Evolutionary conservation across 495 filamentous ascomycete genomes (phyloP).

Genomic region (Aspergillus biplanus): DNA sequence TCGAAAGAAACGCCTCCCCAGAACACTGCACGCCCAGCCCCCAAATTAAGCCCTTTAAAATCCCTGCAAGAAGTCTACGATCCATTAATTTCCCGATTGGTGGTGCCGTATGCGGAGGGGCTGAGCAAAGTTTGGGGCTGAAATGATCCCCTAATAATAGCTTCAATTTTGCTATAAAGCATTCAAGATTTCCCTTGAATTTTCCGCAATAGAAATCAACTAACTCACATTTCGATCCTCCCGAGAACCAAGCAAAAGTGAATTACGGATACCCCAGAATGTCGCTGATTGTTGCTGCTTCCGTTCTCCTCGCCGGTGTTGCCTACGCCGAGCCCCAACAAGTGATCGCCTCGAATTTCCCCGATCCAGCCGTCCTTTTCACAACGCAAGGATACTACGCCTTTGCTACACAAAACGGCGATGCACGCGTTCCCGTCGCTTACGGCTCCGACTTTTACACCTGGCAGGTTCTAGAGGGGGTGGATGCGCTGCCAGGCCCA

Average conservation of each 20-base stretch:
- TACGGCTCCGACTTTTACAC: background rate
- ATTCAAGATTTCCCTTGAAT: background rate
- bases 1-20: too few relatives aligned
- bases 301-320: background rate
- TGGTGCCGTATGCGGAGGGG: background rate
- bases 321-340: background rate
- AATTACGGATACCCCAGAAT: background rate
- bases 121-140: background rate
- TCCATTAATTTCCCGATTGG: background rate
- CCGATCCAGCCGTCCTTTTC: background rate
- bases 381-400: slow-evolving; percentile 1
- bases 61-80: too few relatives aligned
- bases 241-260: too few relatives aligned
- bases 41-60: too few relatives aligned
- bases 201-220: background rate
- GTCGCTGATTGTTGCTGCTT: background rate
- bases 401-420: background rate
- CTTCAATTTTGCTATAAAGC: background rate
- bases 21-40: too few relatives aligned
- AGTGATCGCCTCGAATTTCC: background rate
- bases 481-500: background rate
- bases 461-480: background rate
- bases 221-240: background rate
- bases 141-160: background rate
- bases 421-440: background rate